These are phyloP conservation scores for Stevia rebaudiana DNA, from an alignment of 140 eudicot genomes.

Conservation along the genomic window DNA sequence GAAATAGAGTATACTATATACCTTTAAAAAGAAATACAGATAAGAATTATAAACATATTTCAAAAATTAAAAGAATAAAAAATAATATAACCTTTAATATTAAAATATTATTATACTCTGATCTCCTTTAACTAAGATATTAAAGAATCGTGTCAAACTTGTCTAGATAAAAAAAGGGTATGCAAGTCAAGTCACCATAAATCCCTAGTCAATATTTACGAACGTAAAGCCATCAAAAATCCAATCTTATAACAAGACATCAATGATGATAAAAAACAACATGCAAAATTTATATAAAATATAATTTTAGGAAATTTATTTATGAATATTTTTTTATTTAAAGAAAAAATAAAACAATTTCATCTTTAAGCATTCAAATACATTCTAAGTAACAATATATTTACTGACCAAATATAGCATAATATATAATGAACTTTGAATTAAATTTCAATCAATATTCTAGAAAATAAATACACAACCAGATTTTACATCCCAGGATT, in stretches of 20 bases:
- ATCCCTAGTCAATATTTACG: background rate
- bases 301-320: background rate
- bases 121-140: too few relatives aligned
- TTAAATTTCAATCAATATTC: background rate
- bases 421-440: background rate
- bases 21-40: too few relatives aligned
- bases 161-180: background rate
- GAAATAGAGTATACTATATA: too few relatives aligned
- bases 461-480: background rate
- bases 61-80: too few relatives aligned
- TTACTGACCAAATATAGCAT: background rate
- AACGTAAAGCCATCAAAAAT: slow-evolving; percentile 7
- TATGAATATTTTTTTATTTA: too few relatives aligned
- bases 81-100: too few relatives aligned
- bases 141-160: background rate
- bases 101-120: too few relatives aligned
- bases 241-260: background rate
- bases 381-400: too few relatives aligned
- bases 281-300: background rate
- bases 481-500: background rate
- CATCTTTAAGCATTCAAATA: too few relatives aligned
- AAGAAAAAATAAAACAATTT: too few relatives aligned
- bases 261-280: background rate
- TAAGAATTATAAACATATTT: too few relatives aligned
- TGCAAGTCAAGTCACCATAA: background rate